Base-by-base conservation (phyloP, 352 stramenopile genomes). In the Pythium rhizo-oryzae region DNA sequence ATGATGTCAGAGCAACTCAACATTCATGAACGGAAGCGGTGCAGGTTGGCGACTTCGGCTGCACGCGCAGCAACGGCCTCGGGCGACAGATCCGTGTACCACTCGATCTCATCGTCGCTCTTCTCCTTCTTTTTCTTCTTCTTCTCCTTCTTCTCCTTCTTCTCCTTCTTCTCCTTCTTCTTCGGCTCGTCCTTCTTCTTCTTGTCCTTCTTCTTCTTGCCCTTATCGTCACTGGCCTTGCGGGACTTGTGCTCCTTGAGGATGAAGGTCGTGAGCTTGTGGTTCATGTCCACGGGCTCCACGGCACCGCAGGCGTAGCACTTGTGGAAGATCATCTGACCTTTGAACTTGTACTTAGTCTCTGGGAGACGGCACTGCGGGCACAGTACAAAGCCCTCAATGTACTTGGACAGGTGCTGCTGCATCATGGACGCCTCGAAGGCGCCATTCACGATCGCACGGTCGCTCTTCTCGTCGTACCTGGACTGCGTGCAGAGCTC, bases 261-360 rank as follows among this genome's bases (percentile, higher is more conserved):
- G 73, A 99, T 99, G 67, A 97, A 99, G 3, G 95, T 99, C 69
- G 87, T 97, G 69, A 99, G 87, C 82, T 99, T 99, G 83, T 99
- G 97, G 69, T 90, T 97, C 96, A 99, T 99, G 82, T 99, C 97
- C 25, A 99, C 93, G 49, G 95, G 92, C 67, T 99, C 94, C 30
- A 99, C 98, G 9, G 90, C 92, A 51, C 98, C 97, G 84, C 98
- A 99, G 12, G 97, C 97, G 66, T 97, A 93, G 80, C 98, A 99
- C 74, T 99, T 99, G 85, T 99, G 97, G 74, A 87, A 98, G 74
- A 99, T 99, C 46, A 93, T 80, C 74, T 93, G 84, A 49, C 90
- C 91, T 85, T 99, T 99, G 75, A 99, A 99, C 78, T 99, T 99
- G 87, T 99, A 99, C 66, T 99, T 96, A 11, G 97, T 99, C 84